Evolutionary conservation across 257 asterid species (phyloP).

Genomic region (Haberlea rhodopensis): DNA sequence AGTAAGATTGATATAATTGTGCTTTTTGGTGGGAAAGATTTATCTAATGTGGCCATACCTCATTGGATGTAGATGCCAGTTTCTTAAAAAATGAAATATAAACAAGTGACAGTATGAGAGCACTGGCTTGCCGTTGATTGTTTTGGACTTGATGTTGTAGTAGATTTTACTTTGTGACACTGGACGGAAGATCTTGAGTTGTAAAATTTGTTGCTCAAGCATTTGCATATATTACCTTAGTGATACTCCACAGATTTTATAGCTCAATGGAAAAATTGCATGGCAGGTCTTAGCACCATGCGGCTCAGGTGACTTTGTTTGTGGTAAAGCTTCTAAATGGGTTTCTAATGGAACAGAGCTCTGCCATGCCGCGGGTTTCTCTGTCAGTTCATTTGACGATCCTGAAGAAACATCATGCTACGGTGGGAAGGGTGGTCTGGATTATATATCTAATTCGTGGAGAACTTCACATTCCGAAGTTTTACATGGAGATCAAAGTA

Average conservation of each 20-base stretch:
- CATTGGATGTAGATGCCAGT: not conserved
- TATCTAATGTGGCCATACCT: not conserved
- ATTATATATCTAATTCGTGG: slow-evolving; percentile 65
- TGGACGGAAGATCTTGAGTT: slow-evolving; percentile 8
- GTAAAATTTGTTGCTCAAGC: slow-evolving; percentile 10
- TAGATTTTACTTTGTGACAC: not conserved
- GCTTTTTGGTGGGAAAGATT: no score
- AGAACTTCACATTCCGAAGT: slow-evolving; percentile 48
- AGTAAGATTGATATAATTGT: not conserved
- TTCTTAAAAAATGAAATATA: not conserved
- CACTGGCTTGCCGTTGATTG: slow-evolving; percentile 7
- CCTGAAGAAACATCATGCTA: slow-evolving; percentile 63
- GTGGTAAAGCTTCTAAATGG: slow-evolving; percentile 97
- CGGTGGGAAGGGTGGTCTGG: slow-evolving; percentile 81
- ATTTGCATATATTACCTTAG: slow-evolving; percentile 9
- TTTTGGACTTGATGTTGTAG: slow-evolving; percentile 16
- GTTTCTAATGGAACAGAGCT: slow-evolving; percentile 97
- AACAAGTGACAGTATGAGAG: slow-evolving; percentile 4
- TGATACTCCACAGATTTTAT: slow-evolving; percentile 15
- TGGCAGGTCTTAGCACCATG: slow-evolving; percentile 94
- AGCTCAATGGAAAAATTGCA: slow-evolving; percentile 33
- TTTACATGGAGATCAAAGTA: slow-evolving; percentile 34
- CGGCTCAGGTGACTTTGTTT: slow-evolving; percentile 75
- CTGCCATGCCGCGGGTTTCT: slow-evolving; percentile 87
- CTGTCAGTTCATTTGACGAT: slow-evolving; percentile 56